A percentile compares a stretch with the other conserved stretches of the same genome.
Evolutionary conservation across 2,329 filamentous ascomycete species (phyloP).

Genomic region (Septoria linicola): DNA sequence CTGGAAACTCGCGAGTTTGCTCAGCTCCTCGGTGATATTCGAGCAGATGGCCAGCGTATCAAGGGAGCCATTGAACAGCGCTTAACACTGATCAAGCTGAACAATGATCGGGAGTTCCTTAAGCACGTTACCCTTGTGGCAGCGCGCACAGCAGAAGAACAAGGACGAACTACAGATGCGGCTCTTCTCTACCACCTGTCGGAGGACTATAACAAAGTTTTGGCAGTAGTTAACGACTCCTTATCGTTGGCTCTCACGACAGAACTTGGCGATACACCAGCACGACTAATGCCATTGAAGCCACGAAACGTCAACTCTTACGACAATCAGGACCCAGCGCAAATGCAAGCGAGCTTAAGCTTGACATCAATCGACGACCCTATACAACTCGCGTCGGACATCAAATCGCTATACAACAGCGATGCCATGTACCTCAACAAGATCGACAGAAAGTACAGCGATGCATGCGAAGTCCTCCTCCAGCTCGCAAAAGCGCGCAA

Average conservation of each 20-base stretch:
- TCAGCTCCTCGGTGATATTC: slow-evolving; percentile 87
- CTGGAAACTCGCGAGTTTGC: slow-evolving; percentile 97
- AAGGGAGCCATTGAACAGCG: slow-evolving; percentile 85
- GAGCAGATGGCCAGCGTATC: slow-evolving; percentile 79
- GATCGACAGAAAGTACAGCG: slow-evolving; percentile 58
- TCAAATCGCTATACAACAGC: slow-evolving; percentile 61
- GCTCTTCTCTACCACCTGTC: slow-evolving; percentile 93
- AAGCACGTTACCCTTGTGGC: slow-evolving; percentile 90
- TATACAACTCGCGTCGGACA: slow-evolving; percentile 60
- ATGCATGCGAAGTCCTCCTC: slow-evolving; percentile 60
- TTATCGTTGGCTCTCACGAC: slow-evolving; percentile 85
- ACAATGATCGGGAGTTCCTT: slow-evolving; percentile 79
- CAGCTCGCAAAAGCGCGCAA: slow-evolving; percentile 61
- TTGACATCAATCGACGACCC: slow-evolving; percentile 68
- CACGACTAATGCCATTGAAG: slow-evolving; percentile 77
- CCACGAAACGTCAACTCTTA: slow-evolving; percentile 55
- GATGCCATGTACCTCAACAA: slow-evolving; percentile 61
- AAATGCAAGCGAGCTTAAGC: slow-evolving; percentile 59
- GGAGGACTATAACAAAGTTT: slow-evolving; percentile 92
- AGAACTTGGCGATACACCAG: slow-evolving; percentile 77
- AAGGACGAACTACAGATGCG: slow-evolving; percentile 87
- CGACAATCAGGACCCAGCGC: slow-evolving; percentile 36
- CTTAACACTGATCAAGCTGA: slow-evolving; percentile 74
- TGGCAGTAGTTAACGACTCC: slow-evolving; percentile 82
- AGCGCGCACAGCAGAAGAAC: slow-evolving; percentile 88